Base-by-base conservation (phyloP, 2,329 filamentous ascomycete genomes). In the Colletotrichum tabaci region DNA sequence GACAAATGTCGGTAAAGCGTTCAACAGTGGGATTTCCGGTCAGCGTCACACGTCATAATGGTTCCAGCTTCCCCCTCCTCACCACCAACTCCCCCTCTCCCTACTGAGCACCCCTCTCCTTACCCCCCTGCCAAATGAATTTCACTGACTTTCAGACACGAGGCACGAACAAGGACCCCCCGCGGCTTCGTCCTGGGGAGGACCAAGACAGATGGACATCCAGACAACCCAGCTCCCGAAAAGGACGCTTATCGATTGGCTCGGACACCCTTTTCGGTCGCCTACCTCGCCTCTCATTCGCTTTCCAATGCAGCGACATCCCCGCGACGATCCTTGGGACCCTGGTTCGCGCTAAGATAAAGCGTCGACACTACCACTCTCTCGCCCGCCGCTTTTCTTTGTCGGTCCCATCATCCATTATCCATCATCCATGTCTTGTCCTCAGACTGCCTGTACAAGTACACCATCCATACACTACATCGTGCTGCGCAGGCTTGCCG, bases 321-420 rank as follows among this genome's bases (percentile, higher is more conserved):
- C 72, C 67, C 63, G 72, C 50, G 72, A 57, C 61, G 68, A 73
- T 73, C 72, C 57, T 23, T 56, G 30, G 50, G 58, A 53, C 64
- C 72, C 72, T 55, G 60, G 72, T 66, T 72, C 60, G 52, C 64
- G 61, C 67, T 71, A 72, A 72, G 67, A 71, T 52, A 72, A 40
- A 61, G 50, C 16, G 10, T 53, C 49, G 52, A 56, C 62, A 23
- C 42, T 46, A 64, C 23, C 46, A 57, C 52, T 52, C 42, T 52
- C 42, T 47, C 38, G 52, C 38, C 58, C 44, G 46, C 55, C 42
- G 47, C 35, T 38, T 66, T 35, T 46, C n/a, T 64, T 38, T 9
- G 8, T 16, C 61, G 40, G 30, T 35, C 62, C 62, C 30, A 30
- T 30, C 30, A 30, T 9, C 30, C 30, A 35, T 35, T 8, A 35